Evolutionary conservation across 192 early-diverging fungal species (phyloP).

Genomic region (Umbelopsis isabellina): DNA sequence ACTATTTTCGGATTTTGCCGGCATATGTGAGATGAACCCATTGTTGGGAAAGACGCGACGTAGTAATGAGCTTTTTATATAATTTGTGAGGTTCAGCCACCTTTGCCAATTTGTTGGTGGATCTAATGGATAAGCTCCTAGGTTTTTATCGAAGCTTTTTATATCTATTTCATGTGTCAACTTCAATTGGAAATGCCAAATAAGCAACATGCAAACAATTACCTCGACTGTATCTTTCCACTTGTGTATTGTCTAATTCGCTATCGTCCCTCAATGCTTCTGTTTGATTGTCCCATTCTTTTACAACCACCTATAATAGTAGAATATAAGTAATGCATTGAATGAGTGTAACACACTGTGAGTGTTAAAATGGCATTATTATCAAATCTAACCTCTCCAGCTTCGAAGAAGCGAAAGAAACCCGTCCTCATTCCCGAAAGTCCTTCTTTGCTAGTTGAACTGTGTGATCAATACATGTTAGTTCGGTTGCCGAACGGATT

Average conservation of each 20-base stretch:
- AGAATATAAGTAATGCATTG: constrained; percentile 4
- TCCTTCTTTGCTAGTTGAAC: constrained; percentile 45
- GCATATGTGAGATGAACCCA: constrained; percentile 40
- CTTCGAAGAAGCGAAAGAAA: constrained; percentile 74
- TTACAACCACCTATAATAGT: constrained; percentile 68
- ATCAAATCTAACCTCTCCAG: constrained; percentile 55
- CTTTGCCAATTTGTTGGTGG: constrained; percentile 69
- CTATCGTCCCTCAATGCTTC: constrained; percentile 69
- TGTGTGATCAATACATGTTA: constrained; percentile 16
- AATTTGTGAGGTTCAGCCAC: constrained; percentile 77
- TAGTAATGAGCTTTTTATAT: constrained; percentile 56
- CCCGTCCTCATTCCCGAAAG: constrained; percentile 67
- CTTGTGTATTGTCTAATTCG: constrained; percentile 62
- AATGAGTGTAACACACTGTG: too few relatives aligned
- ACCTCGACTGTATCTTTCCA: constrained; percentile 67
- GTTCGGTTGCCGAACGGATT: constrained; percentile 24
- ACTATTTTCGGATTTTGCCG: constrained; percentile 14
- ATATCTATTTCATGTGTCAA: constrained; percentile 55
- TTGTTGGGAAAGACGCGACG: constrained; percentile 34
- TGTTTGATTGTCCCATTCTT: constrained; percentile 73
- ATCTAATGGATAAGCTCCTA: constrained; percentile 82
- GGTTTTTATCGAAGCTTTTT: constrained; percentile 74
- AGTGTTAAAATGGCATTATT: not conserved
- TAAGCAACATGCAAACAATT: constrained; percentile 8
- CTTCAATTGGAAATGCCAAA: too few relatives aligned